Base-by-base conservation (phyloP, 352 stramenopile genomes). In the Phytopythium aichiense region DNA sequence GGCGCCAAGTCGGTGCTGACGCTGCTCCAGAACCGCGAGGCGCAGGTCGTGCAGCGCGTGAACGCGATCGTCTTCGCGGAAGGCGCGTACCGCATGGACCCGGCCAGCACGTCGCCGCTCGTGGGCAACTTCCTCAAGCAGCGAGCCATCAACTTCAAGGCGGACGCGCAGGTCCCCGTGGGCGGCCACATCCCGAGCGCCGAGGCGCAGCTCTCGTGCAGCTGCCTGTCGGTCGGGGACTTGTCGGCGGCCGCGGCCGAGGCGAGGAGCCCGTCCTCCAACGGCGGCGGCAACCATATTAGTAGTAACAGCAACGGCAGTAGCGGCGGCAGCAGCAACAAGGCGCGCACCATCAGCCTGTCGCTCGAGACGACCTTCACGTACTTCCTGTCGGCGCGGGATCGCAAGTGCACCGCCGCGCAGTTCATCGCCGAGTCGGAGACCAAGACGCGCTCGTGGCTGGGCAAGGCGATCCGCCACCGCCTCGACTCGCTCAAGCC, bases 101-200 rank as follows among this genome's bases (percentile, higher is more conserved):
- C 74, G 12, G 65, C 66, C 28, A 81, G 59, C 5, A 87, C 72
- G 23, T 81, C 78, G 28, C 74, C 79, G 2, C 68, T 73, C 37
- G 76, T 91, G 22, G 77, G 69, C 13, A 75, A 87, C 28, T 89
- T 92, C 46, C 66, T 91, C 48, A 71, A 67, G 13, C 71, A 88
- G 61, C 68, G 71, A 9, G 79, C 81, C 22, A 91, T 92, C 53
- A 92, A 92, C 52, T 92, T 90, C 61, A 91, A 87, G 66, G 79
- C 76, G 7, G 79, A 90, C 49, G 43, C 64, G 15, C 46, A 75
- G 22, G 64, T 85, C 16, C 28, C 73, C 18, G 74, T 82, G 2
- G 79, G 81, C 31, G 66, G 58, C 25, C 80, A 86, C 58, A 85
- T 91, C 25, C 63, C 72, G 0, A 60, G 56, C 25, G 77, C 73